Evolutionary conservation across 106 monocot genomes (phyloP), one percentile per base, ranked within the genome.

Genomic region (Posidonia australis): DNA sequence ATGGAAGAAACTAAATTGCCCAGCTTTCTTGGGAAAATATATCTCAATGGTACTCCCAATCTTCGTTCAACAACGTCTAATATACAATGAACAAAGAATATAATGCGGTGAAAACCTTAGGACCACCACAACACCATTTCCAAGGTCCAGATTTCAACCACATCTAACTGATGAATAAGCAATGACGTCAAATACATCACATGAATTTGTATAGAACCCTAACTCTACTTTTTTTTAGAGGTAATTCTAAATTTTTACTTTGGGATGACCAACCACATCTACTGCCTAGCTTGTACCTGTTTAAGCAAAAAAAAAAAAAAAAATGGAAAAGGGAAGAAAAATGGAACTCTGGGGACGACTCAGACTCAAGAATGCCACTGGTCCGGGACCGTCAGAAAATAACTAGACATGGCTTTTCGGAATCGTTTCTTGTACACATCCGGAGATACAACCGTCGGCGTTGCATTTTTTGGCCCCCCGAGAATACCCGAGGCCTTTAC

Each of bases 321-420:
- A 14, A n/a, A 10, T 3, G 48, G 5, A 14, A 48, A 48, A 48
- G 48, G n/a, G n/a, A n/a, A n/a, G 11, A 48, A 9, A 2, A 48
- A 14, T 48, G 18, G 18, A n/a, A n/a, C n/a, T n/a, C 48, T 7
- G 48, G 18, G 11, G 13, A 48, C 1, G 18, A 16, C 18, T 10
- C 11, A 1, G 11, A 42, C 42, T 89, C 77, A 90, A 46, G 78
- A 61, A 75, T 76, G 23, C 78, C 90, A 83, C 48, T 80, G 69
- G 42, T 89, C 88, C 29, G 93, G 89, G 14, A 89, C 75, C 1
- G 89, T 79, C 19, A 83, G 77, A 62, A 93, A 93, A 74, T 93
- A 93, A 60, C 68, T 75, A 0, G 86, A 93, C 89, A 93, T 93
- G 31, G 93, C 93, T 69, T 89, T 93, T 48, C 93, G 71, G 69